phyloP scores from a whole-genome alignment of 2,329 filamentous ascomycete species.

The Rutstroemia sp. region DNA sequence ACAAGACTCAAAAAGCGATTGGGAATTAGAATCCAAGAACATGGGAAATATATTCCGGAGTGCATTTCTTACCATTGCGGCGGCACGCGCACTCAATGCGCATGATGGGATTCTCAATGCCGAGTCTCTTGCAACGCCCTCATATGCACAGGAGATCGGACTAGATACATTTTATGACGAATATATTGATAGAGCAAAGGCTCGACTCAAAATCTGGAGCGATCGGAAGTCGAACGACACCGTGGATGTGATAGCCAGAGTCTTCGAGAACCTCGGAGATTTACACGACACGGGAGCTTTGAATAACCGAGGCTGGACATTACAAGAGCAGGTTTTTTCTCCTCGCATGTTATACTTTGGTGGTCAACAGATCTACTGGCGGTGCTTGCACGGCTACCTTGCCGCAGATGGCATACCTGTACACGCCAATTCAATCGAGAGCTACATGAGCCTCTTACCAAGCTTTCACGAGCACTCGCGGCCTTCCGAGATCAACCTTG shows the following conservation, averaged over 20 bases:
- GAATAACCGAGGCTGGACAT: not conserved
- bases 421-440: not conserved
- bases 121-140: not conserved
- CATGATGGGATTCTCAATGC: not conserved
- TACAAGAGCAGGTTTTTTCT: not conserved
- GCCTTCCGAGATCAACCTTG: not conserved
- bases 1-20: too few species aligned
- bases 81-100: not conserved
- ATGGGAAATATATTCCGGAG: constrained; percentile 5
- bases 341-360: not conserved
- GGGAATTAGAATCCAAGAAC: not conserved
- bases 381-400: not conserved
- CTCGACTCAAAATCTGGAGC: not conserved
- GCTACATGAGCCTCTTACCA: not conserved
- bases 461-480: not conserved
- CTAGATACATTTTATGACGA: too few species aligned
- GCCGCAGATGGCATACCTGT: not conserved
- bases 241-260: not conserved
- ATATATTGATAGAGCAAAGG: not conserved
- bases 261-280: not conserved
- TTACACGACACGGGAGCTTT: not conserved
- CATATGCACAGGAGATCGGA: not conserved
- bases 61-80: not conserved
- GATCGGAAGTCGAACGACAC: not conserved
- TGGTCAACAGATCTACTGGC: not conserved